Conservation (phyloP, 306 rosid genomes). For the Fragaria nilgerrensis region DNA sequence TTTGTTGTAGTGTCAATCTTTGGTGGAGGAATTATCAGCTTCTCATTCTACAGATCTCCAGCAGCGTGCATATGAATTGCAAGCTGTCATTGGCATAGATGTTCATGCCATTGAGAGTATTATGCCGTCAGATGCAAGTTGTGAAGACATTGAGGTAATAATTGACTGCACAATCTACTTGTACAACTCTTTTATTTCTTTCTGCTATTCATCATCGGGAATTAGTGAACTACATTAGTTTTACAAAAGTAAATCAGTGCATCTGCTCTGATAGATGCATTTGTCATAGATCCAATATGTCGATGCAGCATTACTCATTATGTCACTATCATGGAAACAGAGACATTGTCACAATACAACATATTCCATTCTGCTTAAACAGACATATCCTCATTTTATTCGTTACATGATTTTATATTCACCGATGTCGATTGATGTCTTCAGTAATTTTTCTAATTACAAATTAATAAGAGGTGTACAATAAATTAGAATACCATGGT, state of each 20-base stretch:
- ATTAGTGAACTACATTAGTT: not conserved
- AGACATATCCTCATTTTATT: not conserved
- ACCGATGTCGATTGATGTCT: not conserved
- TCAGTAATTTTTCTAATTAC: not conserved
- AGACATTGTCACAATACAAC: not conserved
- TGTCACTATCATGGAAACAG: not conserved
- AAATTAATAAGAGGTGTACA: not conserved
- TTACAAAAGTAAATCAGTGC: not conserved
- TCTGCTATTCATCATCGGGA: not conserved
- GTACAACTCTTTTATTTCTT: not conserved
- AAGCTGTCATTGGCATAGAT: conserved; percentile 57
- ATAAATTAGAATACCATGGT: not conserved
- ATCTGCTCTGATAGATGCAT: not conserved
- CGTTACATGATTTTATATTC: not conserved
- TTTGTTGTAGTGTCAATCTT: conserved; percentile 60
- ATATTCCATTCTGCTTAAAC: not conserved
- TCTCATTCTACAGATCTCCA: conserved; percentile 90
- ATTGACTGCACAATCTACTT: conserved; percentile 14
- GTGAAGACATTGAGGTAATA: conserved; percentile 78
- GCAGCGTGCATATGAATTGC: conserved; percentile 94
- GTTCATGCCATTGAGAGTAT: conserved; percentile 49
- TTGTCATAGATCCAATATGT: not conserved
- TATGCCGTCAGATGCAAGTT: conserved; percentile 74
- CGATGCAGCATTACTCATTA: not conserved
- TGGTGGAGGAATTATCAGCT: conserved; percentile 77